phyloP scores from a whole-genome alignment of 148 eudicot genomes.

The Cornus kousa region DNA sequence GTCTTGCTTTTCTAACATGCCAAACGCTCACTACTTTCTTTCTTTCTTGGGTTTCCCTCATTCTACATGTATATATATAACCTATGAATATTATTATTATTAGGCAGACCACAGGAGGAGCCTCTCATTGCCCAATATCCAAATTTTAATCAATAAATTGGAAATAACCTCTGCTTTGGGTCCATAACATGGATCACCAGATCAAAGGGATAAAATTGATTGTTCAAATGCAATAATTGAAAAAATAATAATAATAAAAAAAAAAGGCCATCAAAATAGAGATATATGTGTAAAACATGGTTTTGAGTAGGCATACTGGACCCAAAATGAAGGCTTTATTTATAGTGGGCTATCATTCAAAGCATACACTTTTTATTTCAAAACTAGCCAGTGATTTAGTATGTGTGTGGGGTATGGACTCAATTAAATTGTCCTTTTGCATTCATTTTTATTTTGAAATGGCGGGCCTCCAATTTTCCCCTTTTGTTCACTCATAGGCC shows the following conservation, averaged over 20 bases:
- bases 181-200: not conserved
- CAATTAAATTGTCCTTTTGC: constrained; percentile 5
- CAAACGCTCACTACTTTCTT: not conserved
- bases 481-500: not conserved
- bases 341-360: constrained; percentile 21
- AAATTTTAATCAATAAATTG: not conserved
- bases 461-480: not conserved
- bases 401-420: constrained; percentile 14
- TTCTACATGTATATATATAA: not conserved
- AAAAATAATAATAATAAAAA: no score
- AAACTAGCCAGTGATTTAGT: constrained; percentile 4
- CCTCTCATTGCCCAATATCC: not conserved
- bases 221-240: not conserved
- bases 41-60: constrained; percentile 27
- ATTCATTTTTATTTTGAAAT: not conserved
- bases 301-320: constrained; percentile 13
- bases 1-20: constrained; percentile 25
- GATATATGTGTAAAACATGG: not conserved
- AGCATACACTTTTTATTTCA: not conserved
- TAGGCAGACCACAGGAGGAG: no score
- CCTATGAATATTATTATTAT: not conserved
- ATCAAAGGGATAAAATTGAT: not conserved
- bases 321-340: constrained; percentile 21
- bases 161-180: not conserved
- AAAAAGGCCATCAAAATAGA: not conserved